Base-by-base conservation (phyloP, 2,329 filamentous ascomycete genomes). In the Ceratocystis cacaofunesta region DNA sequence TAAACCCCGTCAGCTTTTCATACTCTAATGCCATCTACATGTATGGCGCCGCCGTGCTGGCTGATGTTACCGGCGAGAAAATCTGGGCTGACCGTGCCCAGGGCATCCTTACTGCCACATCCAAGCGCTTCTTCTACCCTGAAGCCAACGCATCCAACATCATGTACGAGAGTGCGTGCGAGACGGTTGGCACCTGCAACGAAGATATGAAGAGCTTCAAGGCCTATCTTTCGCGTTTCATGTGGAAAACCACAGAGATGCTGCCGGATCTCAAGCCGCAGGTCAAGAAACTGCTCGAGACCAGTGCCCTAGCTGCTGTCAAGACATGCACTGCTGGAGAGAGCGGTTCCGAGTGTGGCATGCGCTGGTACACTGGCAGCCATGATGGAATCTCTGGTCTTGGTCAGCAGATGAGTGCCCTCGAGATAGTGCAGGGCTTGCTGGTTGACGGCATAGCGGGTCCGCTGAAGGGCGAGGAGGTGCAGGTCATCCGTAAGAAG, bases 161-260 rank as follows among this genome's bases (percentile, higher is more conserved):
- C 73, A 84, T 89, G 81, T 84, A 78, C 71, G 86, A 89, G 73
- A 77, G 78, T 57, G 82, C 83, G n/a, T 89, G 86, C 75, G 86
- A 89, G 73, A 75, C 73, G 3, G 74, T 76, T 67, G 74, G 75
- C 63, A 77, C 71, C 0, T 90, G 87, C 74, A 81, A 83, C 71
- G 78, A 75, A 62, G 85, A 88, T 73, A 84, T 85, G 78, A 80
- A 79, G 70, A 83, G 82, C 7, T 87, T 86, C 79, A 90, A 89
- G 75, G 85, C 79, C 55, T 86, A 85, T 72, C 77, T 87, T 36
- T 77, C 84, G 30, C 82, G 85, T 65, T 86, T 85, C 75, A 81
- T 87, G 76, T 85, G 80, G 75, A 78, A 80, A 58, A 79, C 83
- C 2, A 77, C 82, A 43, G 72, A 79, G 62, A 77, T 86, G 74